phyloP scores from a whole-genome alignment of 148 eudicot species.

The Rhododendron vialii region DNA sequence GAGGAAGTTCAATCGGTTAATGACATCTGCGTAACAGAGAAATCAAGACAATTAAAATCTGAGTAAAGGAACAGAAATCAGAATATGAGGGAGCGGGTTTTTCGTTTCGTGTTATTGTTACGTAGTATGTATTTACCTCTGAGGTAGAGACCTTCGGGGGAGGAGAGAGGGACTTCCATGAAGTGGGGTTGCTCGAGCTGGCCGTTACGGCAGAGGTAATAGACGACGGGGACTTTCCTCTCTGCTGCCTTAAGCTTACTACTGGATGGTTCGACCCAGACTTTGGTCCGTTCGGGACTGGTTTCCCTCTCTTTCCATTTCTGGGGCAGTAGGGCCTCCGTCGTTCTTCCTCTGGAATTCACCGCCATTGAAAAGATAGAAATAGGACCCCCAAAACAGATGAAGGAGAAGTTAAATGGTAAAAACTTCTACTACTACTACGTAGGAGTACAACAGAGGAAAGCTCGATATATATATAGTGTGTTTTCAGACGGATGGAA shows the following conservation, averaged over 20 bases:
- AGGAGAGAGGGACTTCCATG: slow-evolving; percentile 64
- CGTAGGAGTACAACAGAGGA: neutral
- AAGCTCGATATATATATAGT: neutral
- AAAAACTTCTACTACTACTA: neutral
- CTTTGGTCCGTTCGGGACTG: slow-evolving; percentile 47
- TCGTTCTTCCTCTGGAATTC: slow-evolving; percentile 30
- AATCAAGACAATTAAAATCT: neutral
- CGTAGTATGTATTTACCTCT: slow-evolving; percentile 21
- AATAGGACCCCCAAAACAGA: neutral
- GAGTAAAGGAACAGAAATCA: neutral
- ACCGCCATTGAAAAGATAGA: slow-evolving; percentile 27
- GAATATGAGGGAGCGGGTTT: too few relatives aligned
- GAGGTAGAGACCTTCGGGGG: slow-evolving; percentile 61
- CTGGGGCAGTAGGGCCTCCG: slow-evolving; percentile 11
- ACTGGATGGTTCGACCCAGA: slow-evolving; percentile 35
- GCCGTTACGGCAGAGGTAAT: slow-evolving; percentile 63
- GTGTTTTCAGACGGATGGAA: neutral
- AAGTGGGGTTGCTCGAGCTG: slow-evolving; percentile 87
- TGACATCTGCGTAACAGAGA: slow-evolving; percentile 45
- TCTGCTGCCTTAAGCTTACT: neutral
- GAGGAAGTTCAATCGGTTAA: slow-evolving; percentile 69
- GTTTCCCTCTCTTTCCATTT: slow-evolving; percentile 32
- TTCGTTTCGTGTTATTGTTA: too few relatives aligned
- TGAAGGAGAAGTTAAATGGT: too few relatives aligned
- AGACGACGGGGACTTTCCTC: slow-evolving; percentile 50